A percentile compares a stretch with the other conserved stretches of the same genome.
These are phyloP conservation scores for Piper betle DNA, from an alignment of 164 flowering plant genomes.

Conservation along the genomic window DNA sequence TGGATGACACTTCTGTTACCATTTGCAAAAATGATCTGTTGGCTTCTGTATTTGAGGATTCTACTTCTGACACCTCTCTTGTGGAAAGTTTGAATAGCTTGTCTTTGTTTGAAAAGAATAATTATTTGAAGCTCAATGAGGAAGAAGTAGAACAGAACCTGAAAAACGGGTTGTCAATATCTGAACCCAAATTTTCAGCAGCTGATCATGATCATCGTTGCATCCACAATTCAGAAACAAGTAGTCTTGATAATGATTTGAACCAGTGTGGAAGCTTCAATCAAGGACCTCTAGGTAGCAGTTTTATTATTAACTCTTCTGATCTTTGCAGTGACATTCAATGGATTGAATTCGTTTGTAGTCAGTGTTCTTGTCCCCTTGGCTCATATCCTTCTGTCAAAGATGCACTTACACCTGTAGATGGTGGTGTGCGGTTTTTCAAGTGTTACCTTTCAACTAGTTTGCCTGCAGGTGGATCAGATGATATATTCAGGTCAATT, in stretches of 20 bases:
- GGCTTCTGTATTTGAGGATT: slow-evolving; percentile 25
- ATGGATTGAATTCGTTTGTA: slow-evolving; percentile 58
- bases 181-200: slow-evolving; percentile 4
- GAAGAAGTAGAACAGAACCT: background rate
- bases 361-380: slow-evolving; percentile 51
- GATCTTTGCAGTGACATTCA: slow-evolving; percentile 50
- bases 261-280: slow-evolving; percentile 35
- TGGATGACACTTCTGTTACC: slow-evolving; percentile 41
- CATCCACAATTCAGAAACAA: slow-evolving; percentile 4
- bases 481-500: slow-evolving; percentile 55
- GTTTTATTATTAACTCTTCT: slow-evolving; percentile 52
- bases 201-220: slow-evolving; percentile 15
- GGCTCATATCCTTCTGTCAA: slow-evolving; percentile 58
- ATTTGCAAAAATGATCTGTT: slow-evolving; percentile 57
- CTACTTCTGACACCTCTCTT: slow-evolving; percentile 4
- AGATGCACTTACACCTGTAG: slow-evolving; percentile 31
- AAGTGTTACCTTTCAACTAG: slow-evolving; percentile 68
- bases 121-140: slow-evolving; percentile 9
- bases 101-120: slow-evolving; percentile 8
- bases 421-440: slow-evolving; percentile 69
- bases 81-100: slow-evolving; percentile 3
- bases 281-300: slow-evolving; percentile 64
- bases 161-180: background rate
- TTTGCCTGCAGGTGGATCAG: slow-evolving; percentile 28
- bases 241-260: slow-evolving; percentile 8